Evolutionary conservation across 2,329 filamentous ascomycete genomes (phyloP).

Genomic region (Hawksworthiomyces lignivorus): DNA sequence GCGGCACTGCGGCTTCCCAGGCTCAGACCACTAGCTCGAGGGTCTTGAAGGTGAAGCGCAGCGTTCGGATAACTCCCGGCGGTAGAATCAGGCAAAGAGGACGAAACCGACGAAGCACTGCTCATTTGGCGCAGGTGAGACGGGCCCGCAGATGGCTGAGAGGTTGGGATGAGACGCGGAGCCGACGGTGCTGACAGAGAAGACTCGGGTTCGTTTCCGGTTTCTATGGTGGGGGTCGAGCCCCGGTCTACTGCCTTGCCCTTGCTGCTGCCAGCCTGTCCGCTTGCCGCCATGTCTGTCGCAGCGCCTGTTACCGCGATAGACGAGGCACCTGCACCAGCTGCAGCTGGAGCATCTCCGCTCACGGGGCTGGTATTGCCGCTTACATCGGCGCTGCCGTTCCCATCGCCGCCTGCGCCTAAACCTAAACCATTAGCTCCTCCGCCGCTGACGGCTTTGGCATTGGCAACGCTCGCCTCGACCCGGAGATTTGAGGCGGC

Average conservation of each 20-base stretch:
- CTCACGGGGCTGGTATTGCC: constrained; percentile 1
- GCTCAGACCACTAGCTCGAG: constrained; percentile 48
- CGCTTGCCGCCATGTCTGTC: constrained; percentile 16
- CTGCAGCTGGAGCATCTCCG: too few species aligned
- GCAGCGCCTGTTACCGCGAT: constrained; percentile 24
- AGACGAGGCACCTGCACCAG: too few species aligned
- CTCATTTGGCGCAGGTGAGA: constrained; percentile 78
- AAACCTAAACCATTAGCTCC: background rate
- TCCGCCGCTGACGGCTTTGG: constrained; percentile 28
- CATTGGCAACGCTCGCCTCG: constrained; percentile 44
- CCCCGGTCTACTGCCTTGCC: constrained; percentile 62
- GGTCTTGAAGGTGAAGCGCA: constrained; percentile 31
- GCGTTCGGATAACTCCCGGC: constrained; percentile 41
- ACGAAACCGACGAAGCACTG: constrained; percentile 76
- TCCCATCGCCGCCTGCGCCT: constrained; percentile 19
- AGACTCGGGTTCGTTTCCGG: constrained; percentile 37
- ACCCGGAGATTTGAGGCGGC: constrained; percentile 51
- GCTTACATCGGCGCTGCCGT: constrained; percentile 7
- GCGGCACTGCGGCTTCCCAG: constrained; percentile 37
- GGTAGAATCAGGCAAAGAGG: constrained; percentile 64
- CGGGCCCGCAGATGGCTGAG: constrained; percentile 49
- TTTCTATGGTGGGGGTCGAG: constrained; percentile 19
- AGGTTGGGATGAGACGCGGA: constrained; percentile 37
- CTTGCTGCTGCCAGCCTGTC: constrained; percentile 36
- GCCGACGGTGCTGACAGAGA: constrained; percentile 27